Evolutionary conservation across 257 asterid species (phyloP), one percentile per base, ranked within the genome.

Genomic region (Solanum medicagineum): DNA sequence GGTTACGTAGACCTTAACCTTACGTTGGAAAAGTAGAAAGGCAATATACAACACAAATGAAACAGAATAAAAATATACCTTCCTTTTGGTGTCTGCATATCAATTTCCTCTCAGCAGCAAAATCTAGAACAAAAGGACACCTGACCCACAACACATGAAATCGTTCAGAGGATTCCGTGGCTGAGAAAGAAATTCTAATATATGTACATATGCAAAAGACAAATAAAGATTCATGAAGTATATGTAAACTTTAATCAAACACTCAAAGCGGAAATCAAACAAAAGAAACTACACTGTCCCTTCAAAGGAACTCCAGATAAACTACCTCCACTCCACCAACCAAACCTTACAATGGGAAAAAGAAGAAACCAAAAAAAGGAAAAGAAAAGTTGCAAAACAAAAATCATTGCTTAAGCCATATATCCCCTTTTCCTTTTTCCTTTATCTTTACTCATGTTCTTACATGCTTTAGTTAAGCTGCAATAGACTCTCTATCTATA

Each of bases 291-390:
- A 91, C 81, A 85, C 77, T 69, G 84, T 93, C 83, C 95, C 98
- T 96, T 94, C 94, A 90, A 94, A 93, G 95, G 89, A 87, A 94
- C 93, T 93, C 91, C 87, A 91, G 20, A 86, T 89, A 93, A 93
- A 96, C 98, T 83, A 92, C 94, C 95, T 92, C 98, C 98, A 96
- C 98, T 86, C 91, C 91, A 94, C 95, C 98, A 92, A 92, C 93
- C 93, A 90, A 85, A 87, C 90, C 93, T 83, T 66, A 86, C 91
- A 90, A 85, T 74, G 84, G 69, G 87, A 88, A 85, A 79, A 82
- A 3, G 57, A 77, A 57, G 55, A 54, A 81, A 56, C 45, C 69
- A 87, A 75, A 55, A 77, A 63, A 88, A 29, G 89, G 89, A 86
- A 68, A 85, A 84, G 85, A 56, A 84, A 85, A 88, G 80, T 85